Base-by-base conservation (phyloP, 2,329 filamentous ascomycete species). In the Aureobasidium melanogenum region DNA sequence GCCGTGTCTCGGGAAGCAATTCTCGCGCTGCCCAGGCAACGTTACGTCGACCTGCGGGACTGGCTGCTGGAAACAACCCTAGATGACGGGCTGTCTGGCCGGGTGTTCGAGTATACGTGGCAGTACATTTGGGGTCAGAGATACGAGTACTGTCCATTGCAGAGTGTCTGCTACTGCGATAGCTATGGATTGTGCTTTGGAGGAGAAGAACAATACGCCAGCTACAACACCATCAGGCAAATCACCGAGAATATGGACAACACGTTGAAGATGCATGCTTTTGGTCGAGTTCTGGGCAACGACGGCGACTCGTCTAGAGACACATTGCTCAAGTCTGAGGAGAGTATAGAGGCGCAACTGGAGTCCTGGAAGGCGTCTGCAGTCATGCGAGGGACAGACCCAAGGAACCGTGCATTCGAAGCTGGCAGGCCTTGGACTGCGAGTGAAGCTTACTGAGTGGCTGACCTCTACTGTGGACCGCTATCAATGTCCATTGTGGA, bases 61-160 rank as follows among this genome's bases (percentile, higher is more conserved):
- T 87, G 84, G 84, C 71, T 86, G 3, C 73, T 85, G 22, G 7
- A 76, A 22, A 85, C 83, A 0, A 73, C 79, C 24, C 69, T 86
- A 30, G 74, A 73, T 24, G 82, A 86, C 67, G 78, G 77, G 41
- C 75, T 85, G 24, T 81, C 80, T n/a, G 83, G 84, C 3, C 76
- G 84, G 2, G 76, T 86, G n/a, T 86, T 83, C 76, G 84, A 87
- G 69, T 86, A 86, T 67, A 71, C 84, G 1, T 87, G 84, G 84
- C 83, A 85, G 63, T 83, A 79, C 62, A 76, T 86, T n/a, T 86
- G 86, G 68, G 81, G 82, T 0, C 80, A 79, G 1, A 63, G 74
- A 22, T 73, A 76, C 5, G 69, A 78, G 14, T 74, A 76, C 58
- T 83, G 81, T 66, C 79, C 80, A 0, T 71, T 73, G 57, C 80